phyloP scores from a whole-genome alignment of 495 filamentous ascomycete genomes.

The Penicillium simplicissimum region DNA sequence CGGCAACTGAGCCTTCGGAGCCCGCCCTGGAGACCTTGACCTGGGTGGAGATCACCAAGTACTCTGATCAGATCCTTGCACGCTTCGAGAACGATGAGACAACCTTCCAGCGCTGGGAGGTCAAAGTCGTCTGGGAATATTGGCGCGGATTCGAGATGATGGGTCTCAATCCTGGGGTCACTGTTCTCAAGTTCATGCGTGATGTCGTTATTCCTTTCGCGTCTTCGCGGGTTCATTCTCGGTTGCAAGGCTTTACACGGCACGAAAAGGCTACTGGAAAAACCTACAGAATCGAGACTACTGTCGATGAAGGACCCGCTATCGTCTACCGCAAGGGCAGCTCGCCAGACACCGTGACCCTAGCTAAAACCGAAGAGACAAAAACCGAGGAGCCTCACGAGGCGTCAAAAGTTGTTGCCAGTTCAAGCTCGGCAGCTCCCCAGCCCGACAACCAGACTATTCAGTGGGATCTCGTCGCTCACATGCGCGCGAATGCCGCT shows the following conservation, averaged over 20 bases:
- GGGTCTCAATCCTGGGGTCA: not conserved
- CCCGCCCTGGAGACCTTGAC: not conserved
- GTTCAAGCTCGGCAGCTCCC: not conserved
- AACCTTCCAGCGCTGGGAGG: conserved; percentile 1
- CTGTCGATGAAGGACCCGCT: not conserved
- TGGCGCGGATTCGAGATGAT: conserved; percentile 8
- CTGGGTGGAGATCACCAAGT: not conserved
- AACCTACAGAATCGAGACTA: not conserved
- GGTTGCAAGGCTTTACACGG: not conserved
- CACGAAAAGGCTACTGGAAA: conserved; percentile 2
- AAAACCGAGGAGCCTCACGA: not conserved
- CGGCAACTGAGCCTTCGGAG: not conserved
- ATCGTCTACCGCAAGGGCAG: conserved; percentile 2
- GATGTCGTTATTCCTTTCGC: conserved; percentile 6
- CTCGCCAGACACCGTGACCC: not conserved
- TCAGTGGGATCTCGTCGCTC: not conserved
- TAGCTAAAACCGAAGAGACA: too few relatives aligned
- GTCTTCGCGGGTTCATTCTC: not conserved
- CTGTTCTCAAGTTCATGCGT: conserved; percentile 1
- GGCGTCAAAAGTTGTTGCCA: not conserved
- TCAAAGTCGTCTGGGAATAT: conserved; percentile 6
- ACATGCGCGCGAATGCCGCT: not conserved
- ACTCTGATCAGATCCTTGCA: not conserved
- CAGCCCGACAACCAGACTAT: not conserved
- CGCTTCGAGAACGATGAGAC: not conserved